Conservation (phyloP, 441 rosid genomes). For the Raphanus hybrid region DNA sequence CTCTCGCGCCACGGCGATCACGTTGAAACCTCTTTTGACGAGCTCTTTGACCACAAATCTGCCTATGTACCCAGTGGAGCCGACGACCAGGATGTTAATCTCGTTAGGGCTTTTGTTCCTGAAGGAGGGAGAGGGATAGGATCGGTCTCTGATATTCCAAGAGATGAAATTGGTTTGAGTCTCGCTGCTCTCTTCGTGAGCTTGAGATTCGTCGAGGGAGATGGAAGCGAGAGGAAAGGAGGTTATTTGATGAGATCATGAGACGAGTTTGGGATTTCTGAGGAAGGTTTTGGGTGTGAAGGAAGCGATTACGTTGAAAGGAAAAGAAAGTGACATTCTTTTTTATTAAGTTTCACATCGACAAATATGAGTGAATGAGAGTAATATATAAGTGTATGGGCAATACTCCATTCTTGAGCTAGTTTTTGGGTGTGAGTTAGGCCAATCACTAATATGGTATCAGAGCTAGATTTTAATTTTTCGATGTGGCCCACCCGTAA, state of each 20-base stretch:
- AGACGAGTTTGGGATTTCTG: too few species aligned
- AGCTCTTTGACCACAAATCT: constrained; percentile 82
- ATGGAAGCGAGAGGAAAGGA: too few species aligned
- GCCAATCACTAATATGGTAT: too few species aligned
- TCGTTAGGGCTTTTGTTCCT: constrained; percentile 64
- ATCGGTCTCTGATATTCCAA: constrained; percentile 38
- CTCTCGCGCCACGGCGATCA: constrained; percentile 79
- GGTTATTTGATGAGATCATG: too few species aligned
- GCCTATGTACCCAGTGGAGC: constrained; percentile 94
- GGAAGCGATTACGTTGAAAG: constrained; percentile 43
- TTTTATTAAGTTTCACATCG: too few species aligned
- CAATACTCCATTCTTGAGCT: too few species aligned
- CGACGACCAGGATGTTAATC: constrained; percentile 74
- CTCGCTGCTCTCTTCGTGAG: constrained; percentile 38
- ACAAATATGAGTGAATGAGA: too few species aligned
- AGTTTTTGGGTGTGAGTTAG: too few species aligned
- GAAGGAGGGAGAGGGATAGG: constrained; percentile 47
- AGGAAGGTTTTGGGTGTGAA: too few species aligned
- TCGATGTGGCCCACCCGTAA: too few species aligned
- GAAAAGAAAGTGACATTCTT: constrained; percentile 63
- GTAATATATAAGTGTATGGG: too few species aligned
- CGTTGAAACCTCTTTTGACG: constrained; percentile 79
- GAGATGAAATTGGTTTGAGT: constrained; percentile 48
- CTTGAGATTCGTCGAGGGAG: constrained; percentile 33
- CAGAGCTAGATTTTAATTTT: too few species aligned